These are phyloP conservation scores for Cubamyces sp. DNA, from an alignment of 768 basidiomycete species.

Conservation along the genomic window DNA sequence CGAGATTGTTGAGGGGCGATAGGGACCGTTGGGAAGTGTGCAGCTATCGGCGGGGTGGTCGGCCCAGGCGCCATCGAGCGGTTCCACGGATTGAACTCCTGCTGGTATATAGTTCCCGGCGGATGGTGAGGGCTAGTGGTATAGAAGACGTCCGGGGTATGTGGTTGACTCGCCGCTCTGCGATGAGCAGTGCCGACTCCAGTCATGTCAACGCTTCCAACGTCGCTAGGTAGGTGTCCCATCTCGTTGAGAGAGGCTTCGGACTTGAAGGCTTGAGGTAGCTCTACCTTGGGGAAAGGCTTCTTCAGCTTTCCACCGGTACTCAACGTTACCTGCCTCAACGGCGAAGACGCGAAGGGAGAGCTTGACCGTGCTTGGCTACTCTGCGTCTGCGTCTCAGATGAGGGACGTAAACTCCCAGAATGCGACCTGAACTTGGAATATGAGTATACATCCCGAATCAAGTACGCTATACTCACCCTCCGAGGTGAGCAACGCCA, in stretches of 20 bases:
- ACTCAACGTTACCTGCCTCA: constrained; percentile 30
- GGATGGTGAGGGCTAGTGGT: constrained; percentile 18
- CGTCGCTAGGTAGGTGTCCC: constrained; percentile 19
- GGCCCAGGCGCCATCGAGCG: constrained; percentile 5
- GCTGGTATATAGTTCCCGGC: constrained; percentile 9
- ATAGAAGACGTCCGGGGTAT: constrained; percentile 31
- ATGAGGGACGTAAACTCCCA: constrained; percentile 7
- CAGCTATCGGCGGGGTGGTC: constrained; percentile 5
- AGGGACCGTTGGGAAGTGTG: constrained; percentile 6
- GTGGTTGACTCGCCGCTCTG: constrained; percentile 20
- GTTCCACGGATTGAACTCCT: constrained; percentile 28
- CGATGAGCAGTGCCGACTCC: constrained; percentile 53
- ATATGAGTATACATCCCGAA: background rate
- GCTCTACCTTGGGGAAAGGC: constrained; percentile 63
- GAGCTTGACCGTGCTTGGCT: constrained; percentile 16
- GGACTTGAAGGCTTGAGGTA: constrained; percentile 57
- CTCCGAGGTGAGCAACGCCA: constrained; percentile 7
- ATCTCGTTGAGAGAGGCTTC: constrained; percentile 16
- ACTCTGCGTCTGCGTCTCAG: constrained; percentile 6
- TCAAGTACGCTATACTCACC: constrained; percentile 1
- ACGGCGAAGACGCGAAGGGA: constrained; percentile 25
- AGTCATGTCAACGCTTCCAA: constrained; percentile 62
- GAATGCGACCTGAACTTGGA: background rate
- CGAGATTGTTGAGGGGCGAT: constrained; percentile 6
- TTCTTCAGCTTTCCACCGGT: constrained; percentile 48